phyloP scores from a whole-genome alignment of 768 basidiomycete genomes.

The Mycena indigotica region DNA sequence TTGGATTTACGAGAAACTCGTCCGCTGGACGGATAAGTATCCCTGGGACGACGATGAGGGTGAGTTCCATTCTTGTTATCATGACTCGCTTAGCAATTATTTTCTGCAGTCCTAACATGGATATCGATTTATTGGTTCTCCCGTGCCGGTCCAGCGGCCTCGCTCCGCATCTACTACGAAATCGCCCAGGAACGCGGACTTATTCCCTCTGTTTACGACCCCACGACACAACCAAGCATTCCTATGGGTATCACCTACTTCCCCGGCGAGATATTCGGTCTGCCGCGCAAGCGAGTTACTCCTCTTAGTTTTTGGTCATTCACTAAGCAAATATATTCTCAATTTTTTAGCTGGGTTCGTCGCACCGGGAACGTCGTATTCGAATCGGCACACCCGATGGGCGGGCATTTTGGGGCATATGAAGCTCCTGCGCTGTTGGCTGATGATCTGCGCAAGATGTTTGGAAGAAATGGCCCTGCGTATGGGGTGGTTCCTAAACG shows the following conservation, averaged over 20 bases:
- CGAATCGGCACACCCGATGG: conserved; percentile 47
- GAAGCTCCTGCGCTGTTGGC: conserved; percentile 52
- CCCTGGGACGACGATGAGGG: conserved; percentile 62
- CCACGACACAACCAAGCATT: conserved; percentile 25
- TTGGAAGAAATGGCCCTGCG: conserved; percentile 52
- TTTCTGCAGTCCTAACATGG: conserved; percentile 54
- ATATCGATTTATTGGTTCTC: conserved; percentile 63
- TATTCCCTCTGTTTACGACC: conserved; percentile 1
- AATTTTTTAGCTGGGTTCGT: conserved; percentile 52
- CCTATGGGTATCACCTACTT: conserved; percentile 56
- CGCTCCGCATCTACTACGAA: conserved; percentile 63
- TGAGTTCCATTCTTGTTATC: conserved; percentile 9
- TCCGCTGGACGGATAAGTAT: conserved; percentile 53
- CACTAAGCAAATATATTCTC: background rate
- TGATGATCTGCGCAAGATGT: conserved; percentile 57
- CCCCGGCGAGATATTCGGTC: conserved; percentile 49
- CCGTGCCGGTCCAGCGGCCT: conserved; percentile 57
- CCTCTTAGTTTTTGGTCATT: background rate
- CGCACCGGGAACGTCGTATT: conserved; percentile 46
- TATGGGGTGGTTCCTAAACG: background rate
- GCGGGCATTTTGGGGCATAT: conserved; percentile 62
- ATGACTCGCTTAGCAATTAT: conserved; percentile 5
- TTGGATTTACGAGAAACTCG: conserved; percentile 60
- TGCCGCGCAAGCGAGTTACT: background rate
- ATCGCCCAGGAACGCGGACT: conserved; percentile 14